Evolutionary conservation across 306 rosid species (phyloP).

Genomic region (Vigna hirtella): DNA sequence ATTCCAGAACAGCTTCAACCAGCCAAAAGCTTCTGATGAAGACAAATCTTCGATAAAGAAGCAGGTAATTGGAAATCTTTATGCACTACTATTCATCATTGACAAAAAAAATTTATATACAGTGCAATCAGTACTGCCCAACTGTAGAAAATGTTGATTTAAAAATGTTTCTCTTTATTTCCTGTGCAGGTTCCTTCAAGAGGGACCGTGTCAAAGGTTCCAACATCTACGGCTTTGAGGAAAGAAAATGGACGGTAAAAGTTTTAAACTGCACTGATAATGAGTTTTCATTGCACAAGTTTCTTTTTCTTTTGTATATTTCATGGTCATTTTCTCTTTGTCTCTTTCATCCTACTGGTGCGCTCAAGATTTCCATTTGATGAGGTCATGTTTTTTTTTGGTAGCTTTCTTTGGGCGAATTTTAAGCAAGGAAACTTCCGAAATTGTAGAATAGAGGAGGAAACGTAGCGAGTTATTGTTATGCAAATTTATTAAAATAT

Average conservation of each 20-base stretch:
- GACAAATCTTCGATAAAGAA: slow-evolving; percentile 55
- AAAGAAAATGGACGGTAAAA: slow-evolving; percentile 79
- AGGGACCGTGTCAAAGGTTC: slow-evolving; percentile 60
- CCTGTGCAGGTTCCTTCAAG: slow-evolving; percentile 61
- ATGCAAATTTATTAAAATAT: not conserved
- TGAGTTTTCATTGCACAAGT: slow-evolving; percentile 32
- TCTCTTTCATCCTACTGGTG: slow-evolving; percentile 23
- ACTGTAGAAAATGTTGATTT: slow-evolving; percentile 15
- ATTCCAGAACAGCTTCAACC: slow-evolving; percentile 77
- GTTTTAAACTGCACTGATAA: slow-evolving; percentile 22
- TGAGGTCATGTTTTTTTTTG: slow-evolving; percentile 19
- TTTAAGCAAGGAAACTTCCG: not conserved
- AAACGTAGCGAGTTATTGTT: not conserved
- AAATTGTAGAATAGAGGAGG: slow-evolving; percentile 32
- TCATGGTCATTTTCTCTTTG: not conserved
- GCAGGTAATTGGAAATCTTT: slow-evolving; percentile 58
- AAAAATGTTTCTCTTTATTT: slow-evolving; percentile 30
- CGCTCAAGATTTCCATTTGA: slow-evolving; percentile 31
- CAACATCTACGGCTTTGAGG: slow-evolving; percentile 54
- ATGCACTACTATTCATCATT: slow-evolving; percentile 31
- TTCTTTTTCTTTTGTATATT: slow-evolving; percentile 10
- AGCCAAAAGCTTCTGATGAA: slow-evolving; percentile 56
- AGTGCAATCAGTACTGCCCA: slow-evolving; percentile 4
- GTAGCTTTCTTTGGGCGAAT: not conserved
- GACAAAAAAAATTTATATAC: not conserved